Evolutionary conservation across 108 stramenopile genomes (phyloP).

Genomic region (Nitzschia putrida): DNA sequence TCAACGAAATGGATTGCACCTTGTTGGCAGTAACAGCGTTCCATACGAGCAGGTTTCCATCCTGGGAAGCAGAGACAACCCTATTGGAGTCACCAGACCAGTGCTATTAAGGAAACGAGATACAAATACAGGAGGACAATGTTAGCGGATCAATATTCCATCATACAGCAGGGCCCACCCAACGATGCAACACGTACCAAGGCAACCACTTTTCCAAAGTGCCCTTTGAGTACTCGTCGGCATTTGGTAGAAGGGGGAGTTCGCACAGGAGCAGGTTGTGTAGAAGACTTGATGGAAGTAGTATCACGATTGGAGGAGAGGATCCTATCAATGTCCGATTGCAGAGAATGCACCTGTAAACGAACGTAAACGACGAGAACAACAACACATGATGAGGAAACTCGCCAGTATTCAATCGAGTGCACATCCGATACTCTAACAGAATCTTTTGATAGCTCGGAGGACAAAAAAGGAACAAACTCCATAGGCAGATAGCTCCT

Average conservation of each 20-base stretch:
- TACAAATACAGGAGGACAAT: background rate
- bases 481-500: no score
- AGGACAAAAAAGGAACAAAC: background rate
- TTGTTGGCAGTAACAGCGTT: constrained; percentile 93
- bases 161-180: background rate
- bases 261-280: constrained; percentile 44
- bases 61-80: constrained; percentile 94
- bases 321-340: constrained; percentile 13
- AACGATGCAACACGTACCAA: constrained; percentile 34
- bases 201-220: constrained; percentile 98
- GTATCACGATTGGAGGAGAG: constrained; percentile 10
- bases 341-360: constrained; percentile 8
- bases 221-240: constrained; percentile 86
- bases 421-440: no score
- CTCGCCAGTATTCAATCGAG: no score
- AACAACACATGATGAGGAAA: background rate
- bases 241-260: constrained; percentile 66
- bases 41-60: constrained; percentile 99
- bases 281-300: background rate
- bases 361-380: background rate
- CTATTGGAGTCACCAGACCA: constrained; percentile 89
- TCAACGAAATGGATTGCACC: constrained; percentile 83
- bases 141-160: background rate
- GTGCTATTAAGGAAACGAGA: constrained; percentile 44
- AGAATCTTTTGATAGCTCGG: no score